Evolutionary conservation across 2,329 filamentous ascomycete species (phyloP), one percentile per base, ranked within the genome.

Genomic region (Fusarium citri): DNA sequence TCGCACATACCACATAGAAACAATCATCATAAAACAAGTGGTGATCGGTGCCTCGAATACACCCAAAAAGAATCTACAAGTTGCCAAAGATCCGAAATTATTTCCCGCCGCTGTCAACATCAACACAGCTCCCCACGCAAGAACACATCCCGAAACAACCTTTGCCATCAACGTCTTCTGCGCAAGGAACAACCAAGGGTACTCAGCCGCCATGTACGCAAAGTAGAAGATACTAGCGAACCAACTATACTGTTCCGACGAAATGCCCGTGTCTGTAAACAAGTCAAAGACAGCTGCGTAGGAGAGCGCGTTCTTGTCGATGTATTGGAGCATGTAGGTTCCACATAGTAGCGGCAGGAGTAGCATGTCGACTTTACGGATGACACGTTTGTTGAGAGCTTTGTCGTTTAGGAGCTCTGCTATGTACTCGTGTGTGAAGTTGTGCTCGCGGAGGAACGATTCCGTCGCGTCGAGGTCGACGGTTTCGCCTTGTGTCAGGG

Each of bases 281-380:
- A 88, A 75, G 37, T 88, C 86, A 58, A 87, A 88, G 0, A 88
- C 85, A 0, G 85, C 85, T 0, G 82, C 81, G 69, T 87, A 88
- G 0, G 80, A 81, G 3, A 87, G 75, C 0, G 85, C 82, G 56
- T 83, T 81, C 74, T 88, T 88, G 73, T 87, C 85, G 66, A 87
- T 85, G 68, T 85, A 87, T 66, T 88, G 85, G 8, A 88, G 76
- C n/a, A 83, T 75, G 48, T 82, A 86, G 1, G 84, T 85, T 2
- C 81, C 80, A n/a, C 48, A 80, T 80, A 88, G 80, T 15, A 88
- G 75, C 0, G 86, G 86, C 18, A 88, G 77, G 10, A 88, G 70
- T 0, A 83, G 72, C 47, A 82, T 74, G 64, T 88, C 86, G 26
- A 88, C 82, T 47, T 83, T 84, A 16, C 83, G 78, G 16, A 71